Conservation (phyloP, 2,329 filamentous ascomycete genomes). For the Clarireedia paspali region DNA sequence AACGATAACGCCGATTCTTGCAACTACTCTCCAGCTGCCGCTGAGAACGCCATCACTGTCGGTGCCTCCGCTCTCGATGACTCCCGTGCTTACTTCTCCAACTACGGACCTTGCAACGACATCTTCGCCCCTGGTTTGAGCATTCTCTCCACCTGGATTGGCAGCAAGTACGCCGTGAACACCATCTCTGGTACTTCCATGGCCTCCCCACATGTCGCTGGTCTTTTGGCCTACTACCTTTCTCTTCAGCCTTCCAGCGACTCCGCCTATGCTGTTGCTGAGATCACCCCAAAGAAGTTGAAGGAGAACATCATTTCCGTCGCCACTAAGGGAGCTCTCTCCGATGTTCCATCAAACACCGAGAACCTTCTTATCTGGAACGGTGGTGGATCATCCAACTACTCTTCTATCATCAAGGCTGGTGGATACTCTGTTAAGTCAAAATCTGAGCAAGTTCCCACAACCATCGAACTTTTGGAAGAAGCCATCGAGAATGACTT, state of each 20-base stretch:
- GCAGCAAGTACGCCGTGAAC: conserved; percentile 92
- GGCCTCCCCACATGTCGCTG: conserved; percentile 94
- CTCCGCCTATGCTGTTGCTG: conserved; percentile 83
- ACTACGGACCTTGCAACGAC: conserved; percentile 98
- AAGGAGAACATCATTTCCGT: conserved; percentile 83
- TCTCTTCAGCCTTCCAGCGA: conserved; percentile 87
- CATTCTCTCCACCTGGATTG: conserved; percentile 98
- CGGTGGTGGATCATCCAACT: conserved; percentile 92
- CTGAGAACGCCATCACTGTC: conserved; percentile 86
- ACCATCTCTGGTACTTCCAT: conserved; percentile 99
- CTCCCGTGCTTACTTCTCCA: conserved; percentile 99
- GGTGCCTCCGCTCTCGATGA: conserved; percentile 90
- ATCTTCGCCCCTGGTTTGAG: conserved; percentile 97
- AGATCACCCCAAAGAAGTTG: conserved; percentile 87
- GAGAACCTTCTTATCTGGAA: conserved; percentile 98
- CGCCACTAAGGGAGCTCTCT: conserved; percentile 69
- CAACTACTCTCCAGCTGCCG: conserved; percentile 96
- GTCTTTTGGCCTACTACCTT: conserved; percentile 95
- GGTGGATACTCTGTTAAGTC: conserved; percentile 60
- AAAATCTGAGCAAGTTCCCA: conserved; percentile 40
- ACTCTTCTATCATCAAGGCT: conserved; percentile 67
- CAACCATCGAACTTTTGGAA: conserved; percentile 53
- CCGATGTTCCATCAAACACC: conserved; percentile 77
- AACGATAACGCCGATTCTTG: conserved; percentile 99
- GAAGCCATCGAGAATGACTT: conserved; percentile 49